Evolutionary conservation across 371 early-diverging fungal species (phyloP), one percentile per base, ranked within the genome.

Genomic region (Mucor ambiguus): DNA sequence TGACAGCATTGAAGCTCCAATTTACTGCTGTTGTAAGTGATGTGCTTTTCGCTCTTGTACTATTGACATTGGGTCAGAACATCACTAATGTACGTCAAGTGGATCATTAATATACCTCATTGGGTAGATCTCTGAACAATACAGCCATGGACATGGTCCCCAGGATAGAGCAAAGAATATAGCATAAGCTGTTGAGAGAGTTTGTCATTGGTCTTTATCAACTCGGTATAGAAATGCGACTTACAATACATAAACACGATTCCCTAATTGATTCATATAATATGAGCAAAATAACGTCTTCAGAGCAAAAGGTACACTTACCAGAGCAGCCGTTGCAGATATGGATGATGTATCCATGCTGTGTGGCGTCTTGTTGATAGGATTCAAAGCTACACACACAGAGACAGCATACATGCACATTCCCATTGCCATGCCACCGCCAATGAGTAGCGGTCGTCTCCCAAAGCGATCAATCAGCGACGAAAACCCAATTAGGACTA

Each of bases 81-180:
- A 54, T 2, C 7, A 2, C 24, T 54, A 3, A 11, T 30, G 18
- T 14, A 5, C 14, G 6, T 12, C 10, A 24, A 16, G 4, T 29
- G 14, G 3, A 4, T 64, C 33, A 33, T 33, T 3, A 5, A 12
- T 12, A 35, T 68, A 71, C 72, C 71, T 58, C 63, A 66, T 75
- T 16, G 79, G 79, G 52, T 68, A 88, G 74, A 89, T 85, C 64
- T 89, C 90, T 52, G 87, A 82, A 66, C 85, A 86, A 66, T 85
- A 73, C 18, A 78, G 54, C 79, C 79, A 78, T 9, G 70, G 74
- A 30, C 73, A 64, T 5, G 79, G 79, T 5, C 79, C 79, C 79
- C 79, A 78, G 0, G 79, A 78, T 10, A 78, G 22, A 12, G 69
- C 68, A 67, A 76, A 78, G 48, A 61, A 74, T 14, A 73, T 46